These are phyloP conservation scores for Acanthamoeba triangularis DNA, from an alignment of 208 protist genomes.

Conservation along the genomic window DNA sequence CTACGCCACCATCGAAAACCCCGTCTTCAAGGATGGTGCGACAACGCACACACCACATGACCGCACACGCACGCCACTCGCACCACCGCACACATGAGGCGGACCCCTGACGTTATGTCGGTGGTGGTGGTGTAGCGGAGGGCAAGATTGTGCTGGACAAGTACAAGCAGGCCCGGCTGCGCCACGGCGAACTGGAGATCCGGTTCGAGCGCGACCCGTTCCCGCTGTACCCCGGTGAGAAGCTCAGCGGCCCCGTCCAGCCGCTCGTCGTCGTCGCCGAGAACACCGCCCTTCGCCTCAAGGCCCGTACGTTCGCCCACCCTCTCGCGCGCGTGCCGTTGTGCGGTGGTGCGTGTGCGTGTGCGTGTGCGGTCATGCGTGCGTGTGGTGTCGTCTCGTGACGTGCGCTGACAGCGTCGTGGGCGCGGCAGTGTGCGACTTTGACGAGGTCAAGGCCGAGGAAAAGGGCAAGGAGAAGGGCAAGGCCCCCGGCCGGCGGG, in stretches of 20 bases:
- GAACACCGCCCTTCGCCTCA: slow-evolving; percentile 94
- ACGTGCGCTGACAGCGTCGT: too few species aligned
- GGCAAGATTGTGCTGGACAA: slow-evolving; percentile 85
- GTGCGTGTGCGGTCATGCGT: neutral
- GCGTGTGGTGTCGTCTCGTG: neutral
- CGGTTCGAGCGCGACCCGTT: slow-evolving; percentile 93
- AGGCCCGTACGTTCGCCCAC: slow-evolving; percentile 83
- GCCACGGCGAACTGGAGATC: slow-evolving; percentile 92
- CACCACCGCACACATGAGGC: neutral
- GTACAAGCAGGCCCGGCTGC: slow-evolving; percentile 92
- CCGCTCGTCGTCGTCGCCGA: slow-evolving; percentile 92
- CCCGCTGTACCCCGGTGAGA: slow-evolving; percentile 95
- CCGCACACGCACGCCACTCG: too few species aligned
- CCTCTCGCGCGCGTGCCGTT: neutral
- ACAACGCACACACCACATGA: neutral
- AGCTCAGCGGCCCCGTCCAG: slow-evolving; percentile 83
- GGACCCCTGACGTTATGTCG: too few species aligned
- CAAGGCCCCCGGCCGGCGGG: slow-evolving; percentile 60
- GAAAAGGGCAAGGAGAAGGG: neutral
- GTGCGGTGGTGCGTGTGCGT: neutral
- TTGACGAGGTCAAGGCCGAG: slow-evolving; percentile 55
- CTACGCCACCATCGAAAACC: slow-evolving; percentile 85
- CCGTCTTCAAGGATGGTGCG: slow-evolving; percentile 85
- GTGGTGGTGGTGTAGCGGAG: neutral
- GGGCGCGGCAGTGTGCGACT: slow-evolving; percentile 86